A percentile compares a stretch with the other conserved stretches of the same genome.
These are phyloP conservation scores for Saccharomyces cerevisiae DNA, from an alignment of 805 yeast species.

Conservation along the genomic window DNA sequence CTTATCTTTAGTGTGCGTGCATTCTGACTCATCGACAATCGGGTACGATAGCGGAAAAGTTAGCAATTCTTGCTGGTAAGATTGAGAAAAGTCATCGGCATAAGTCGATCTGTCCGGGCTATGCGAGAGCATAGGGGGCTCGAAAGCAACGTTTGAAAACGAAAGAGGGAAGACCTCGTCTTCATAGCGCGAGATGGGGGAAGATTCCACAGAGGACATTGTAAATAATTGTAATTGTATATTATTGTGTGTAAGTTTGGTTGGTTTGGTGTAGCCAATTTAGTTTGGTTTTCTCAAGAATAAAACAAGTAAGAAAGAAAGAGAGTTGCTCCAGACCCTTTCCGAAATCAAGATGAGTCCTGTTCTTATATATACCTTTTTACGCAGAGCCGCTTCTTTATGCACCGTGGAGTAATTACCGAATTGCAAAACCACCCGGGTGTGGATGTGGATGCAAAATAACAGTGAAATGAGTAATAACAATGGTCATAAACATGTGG, in stretches of 20 bases:
- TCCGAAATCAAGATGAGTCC: neutral
- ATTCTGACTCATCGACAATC: neutral
- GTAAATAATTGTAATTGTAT: neutral
- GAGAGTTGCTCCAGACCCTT: neutral
- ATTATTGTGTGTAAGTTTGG: neutral
- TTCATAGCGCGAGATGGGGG: constrained; percentile 1
- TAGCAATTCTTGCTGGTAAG: constrained; percentile 5
- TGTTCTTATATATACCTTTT: neutral
- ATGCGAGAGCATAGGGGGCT: constrained; percentile 6
- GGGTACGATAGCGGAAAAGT: constrained; percentile 4
- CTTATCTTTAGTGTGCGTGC: neutral
- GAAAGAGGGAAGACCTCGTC: constrained; percentile 10
- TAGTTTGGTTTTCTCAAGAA: neutral
- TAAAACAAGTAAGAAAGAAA: neutral
- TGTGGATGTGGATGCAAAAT: neutral
- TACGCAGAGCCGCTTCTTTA: neutral
- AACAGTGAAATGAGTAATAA: neutral
- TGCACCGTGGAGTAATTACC: neutral
- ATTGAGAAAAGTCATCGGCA: neutral
- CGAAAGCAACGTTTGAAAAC: constrained; percentile 1
- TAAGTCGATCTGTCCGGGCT: constrained; percentile 1
- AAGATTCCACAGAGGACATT: constrained; percentile 1
- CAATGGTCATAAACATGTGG: neutral
- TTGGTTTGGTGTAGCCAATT: neutral
- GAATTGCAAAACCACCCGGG: neutral